Evolutionary conservation across 148 eudicot genomes (phyloP), one percentile per base, ranked within the genome.

Genomic region (Rhododendron griersonianum): DNA sequence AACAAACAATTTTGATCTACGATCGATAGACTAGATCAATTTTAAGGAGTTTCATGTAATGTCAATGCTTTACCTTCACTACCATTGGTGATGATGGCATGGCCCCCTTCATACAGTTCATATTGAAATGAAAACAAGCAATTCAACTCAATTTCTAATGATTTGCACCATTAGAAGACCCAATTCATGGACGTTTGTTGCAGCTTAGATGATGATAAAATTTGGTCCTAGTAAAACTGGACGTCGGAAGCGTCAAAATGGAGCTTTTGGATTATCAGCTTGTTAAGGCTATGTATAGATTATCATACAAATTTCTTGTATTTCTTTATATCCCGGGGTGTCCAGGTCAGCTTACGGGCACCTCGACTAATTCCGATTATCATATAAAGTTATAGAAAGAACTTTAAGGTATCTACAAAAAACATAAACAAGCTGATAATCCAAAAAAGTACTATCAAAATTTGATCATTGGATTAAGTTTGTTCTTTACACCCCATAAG

Each of bases 151-250:
- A 21, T 28, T 77, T 44, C 23, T 19, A 47, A 9, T 21, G 51
- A 77, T 77, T 19, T 77, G 45, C 14, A 77, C 80, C 80, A 77
- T 76, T 44, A 78, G n/a, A 78, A 75, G 48, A 77, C 28, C 35
- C 51, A 19, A 41, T 55, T 55, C 4, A 55, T 3, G 47, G 3
- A 41, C 13, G 5, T 77, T 9, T 41, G 30, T 1, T 25, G 73
- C 33, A n/a, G 73, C 73, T 65, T 65, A 65, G 73, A n/a, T 25
- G 33, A 65, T 65, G 33, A 65, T 10, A 10, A 65, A 65, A 65
- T 1, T n/a, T n/a, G 73, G 5, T 65, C 14, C n/a, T 8, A 5
- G 11, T n/a, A 23, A 63, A 63, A n/a, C 7, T 23, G 30, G 30
- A 63, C 3, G 10, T 65, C 33, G 5, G 11, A 65, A 25, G 73